These are phyloP conservation scores for Neurospora sp. DNA, from an alignment of 495 filamentous ascomycete genomes.

Conservation along the genomic window DNA sequence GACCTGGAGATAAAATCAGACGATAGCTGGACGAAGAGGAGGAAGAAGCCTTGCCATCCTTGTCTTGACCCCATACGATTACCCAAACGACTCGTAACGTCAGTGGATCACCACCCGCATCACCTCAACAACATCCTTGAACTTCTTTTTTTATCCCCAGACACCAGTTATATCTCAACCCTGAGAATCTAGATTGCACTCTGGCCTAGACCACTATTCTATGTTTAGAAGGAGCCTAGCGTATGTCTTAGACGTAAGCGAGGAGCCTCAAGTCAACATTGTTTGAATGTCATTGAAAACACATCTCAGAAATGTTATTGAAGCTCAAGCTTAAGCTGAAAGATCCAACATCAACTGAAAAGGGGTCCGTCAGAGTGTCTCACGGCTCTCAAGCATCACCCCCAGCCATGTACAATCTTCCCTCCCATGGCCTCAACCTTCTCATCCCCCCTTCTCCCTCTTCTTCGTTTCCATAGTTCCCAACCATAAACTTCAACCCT, in stretches of 20 bases:
- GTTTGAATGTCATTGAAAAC: background rate
- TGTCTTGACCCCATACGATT: background rate
- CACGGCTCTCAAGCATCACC: background rate
- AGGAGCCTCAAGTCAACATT: background rate
- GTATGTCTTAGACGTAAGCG: background rate
- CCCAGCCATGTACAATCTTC: slow-evolving; percentile 17
- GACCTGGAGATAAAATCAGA: background rate
- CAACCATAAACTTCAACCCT: slow-evolving; percentile 12
- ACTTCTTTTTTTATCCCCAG: background rate
- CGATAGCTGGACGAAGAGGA: background rate
- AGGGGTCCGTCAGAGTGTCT: background rate
- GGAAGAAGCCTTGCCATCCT: background rate
- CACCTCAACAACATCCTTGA: background rate
- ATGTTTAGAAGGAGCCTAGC: background rate
- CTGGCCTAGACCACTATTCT: background rate
- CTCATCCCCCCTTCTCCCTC: slow-evolving; percentile 3
- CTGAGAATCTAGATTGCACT: background rate
- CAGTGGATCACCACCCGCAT: background rate
- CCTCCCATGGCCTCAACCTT: slow-evolving; percentile 21
- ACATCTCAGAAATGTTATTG: background rate
- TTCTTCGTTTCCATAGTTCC: slow-evolving; percentile 15
- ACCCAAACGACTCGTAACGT: background rate
- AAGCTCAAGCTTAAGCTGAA: background rate
- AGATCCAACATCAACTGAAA: background rate
- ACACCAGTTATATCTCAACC: background rate